Base-by-base conservation (phyloP, 23 red algal species). In the Gracilaria domingensis region DNA sequence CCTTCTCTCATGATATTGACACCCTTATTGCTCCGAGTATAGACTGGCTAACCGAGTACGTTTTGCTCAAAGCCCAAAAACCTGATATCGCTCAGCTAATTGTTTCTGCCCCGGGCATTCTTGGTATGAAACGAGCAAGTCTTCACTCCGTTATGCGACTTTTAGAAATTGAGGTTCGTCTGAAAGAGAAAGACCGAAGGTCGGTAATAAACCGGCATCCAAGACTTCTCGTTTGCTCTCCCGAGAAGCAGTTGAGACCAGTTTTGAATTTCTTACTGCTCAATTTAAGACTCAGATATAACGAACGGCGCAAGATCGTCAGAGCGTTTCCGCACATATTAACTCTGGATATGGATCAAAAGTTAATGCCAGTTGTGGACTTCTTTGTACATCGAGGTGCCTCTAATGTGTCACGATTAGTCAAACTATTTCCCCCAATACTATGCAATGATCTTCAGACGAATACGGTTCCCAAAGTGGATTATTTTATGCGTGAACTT, bases 291-390 rank as follows among this genome's bases (percentile, higher is more conserved):
- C 61, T 96, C 18, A 17, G 28, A 38, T 7, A 9, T 29, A 69
- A 47, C 51, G 83, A 86, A 13, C 21, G 81, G 32, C 42, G 42
- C 54, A 92, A 83, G 40, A 37, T 79, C 50, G 37, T 93, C 23
- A 72, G 89, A 44, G 88, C 87, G 1, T 98, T 98, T 66, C 95
- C 95, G 29, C 24, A 81, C 28, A 62, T 93, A 32, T 34, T 98
- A 23, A 79, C 92, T 30, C 59, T 98, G 45, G 91, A 94, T 81
- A 82, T 92, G 8, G 69, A 93, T 3, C 59, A 67, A 35, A 37
- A 89, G 9, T 74, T 93, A 30, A 40, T 29, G 58, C 86, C 86
- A n/a, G 84, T 91, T 12, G 95, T 98, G 23, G 39, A 84, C 17
- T 93, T 91, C 38, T 79, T 98, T 8, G 35, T n/a, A 36, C 21